Percentiles rank a stretch among this genome's conserved stretches.
Evolutionary conservation across 2,329 filamentous ascomycete species (phyloP).

Genomic region (Microdochium bolleyi): DNA sequence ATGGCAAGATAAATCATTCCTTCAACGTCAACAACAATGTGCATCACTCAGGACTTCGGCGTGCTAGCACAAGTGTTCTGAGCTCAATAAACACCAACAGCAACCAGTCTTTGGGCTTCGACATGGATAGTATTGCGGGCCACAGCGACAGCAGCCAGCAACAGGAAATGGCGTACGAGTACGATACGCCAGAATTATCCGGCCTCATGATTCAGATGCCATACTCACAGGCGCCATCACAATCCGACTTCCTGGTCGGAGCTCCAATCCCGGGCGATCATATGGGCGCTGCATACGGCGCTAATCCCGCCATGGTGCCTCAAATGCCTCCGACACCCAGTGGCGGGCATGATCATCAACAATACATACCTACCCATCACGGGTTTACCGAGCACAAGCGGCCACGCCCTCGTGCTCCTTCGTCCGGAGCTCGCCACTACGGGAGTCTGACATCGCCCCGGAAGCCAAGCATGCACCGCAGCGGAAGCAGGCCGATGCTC

Average conservation of each 20-base stretch:
- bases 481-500: conserved; percentile 12
- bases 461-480: conserved; percentile 31
- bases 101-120: conserved; percentile 4
- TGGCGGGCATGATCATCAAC: not conserved
- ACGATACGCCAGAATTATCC: conserved; percentile 16
- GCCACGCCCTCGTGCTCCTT: conserved; percentile 43
- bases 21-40: conserved; percentile 1
- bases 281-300: conserved; percentile 19
- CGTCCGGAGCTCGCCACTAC: conserved; percentile 42
- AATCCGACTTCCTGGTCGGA: conserved; percentile 27
- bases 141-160: conserved; percentile 32
- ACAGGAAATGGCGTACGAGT: conserved; percentile 30
- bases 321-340: not conserved
- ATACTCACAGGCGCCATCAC: conserved; percentile 27
- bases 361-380: conserved; percentile 6
- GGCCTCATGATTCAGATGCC: conserved; percentile 49
- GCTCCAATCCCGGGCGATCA: conserved; percentile 9
- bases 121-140: not conserved
- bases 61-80: conserved; percentile 12
- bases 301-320: conserved; percentile 11
- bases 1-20: conserved; percentile 1
- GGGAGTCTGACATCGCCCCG: conserved; percentile 28
- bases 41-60: not conserved
- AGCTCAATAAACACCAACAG: conserved; percentile 1
- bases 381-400: conserved; percentile 26